These are phyloP conservation scores for Candida adriatica DNA, from an alignment of 805 yeast species.

Conservation along the genomic window DNA sequence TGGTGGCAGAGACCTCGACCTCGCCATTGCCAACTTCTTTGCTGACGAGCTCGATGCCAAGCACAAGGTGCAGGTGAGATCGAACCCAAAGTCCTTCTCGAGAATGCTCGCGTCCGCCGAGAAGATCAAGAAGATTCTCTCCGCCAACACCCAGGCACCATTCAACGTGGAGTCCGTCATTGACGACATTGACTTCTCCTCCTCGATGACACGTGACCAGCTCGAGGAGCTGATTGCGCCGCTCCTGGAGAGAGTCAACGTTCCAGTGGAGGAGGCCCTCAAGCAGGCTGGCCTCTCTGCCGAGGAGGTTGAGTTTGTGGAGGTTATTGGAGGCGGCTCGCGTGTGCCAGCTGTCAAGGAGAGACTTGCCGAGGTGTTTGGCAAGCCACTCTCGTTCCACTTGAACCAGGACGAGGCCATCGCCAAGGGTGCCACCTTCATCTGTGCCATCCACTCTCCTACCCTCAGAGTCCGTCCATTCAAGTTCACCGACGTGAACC, in stretches of 20 bases:
- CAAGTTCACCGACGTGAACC: constrained; percentile 94
- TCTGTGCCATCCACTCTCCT: constrained; percentile 98
- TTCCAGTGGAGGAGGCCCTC: constrained; percentile 78
- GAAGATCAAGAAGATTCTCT: constrained; percentile 88
- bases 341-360: constrained; percentile 93
- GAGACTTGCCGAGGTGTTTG: constrained; percentile 71
- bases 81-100: constrained; percentile 91
- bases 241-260: constrained; percentile 63
- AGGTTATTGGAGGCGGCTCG: constrained; percentile 96
- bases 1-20: constrained; percentile 97
- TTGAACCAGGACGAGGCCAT: constrained; percentile 99
- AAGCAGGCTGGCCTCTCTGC: constrained; percentile 65
- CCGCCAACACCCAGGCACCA: constrained; percentile 94
- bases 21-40: constrained; percentile 89
- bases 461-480: constrained; percentile 97
- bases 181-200: constrained; percentile 94
- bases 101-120: constrained; percentile 91
- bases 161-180: constrained; percentile 92
- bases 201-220: constrained; percentile 83
- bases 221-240: constrained; percentile 87
- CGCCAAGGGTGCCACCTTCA: constrained; percentile 98
- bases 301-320: constrained; percentile 82
- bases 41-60: constrained; percentile 87
- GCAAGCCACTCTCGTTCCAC: constrained; percentile 84
- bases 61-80: constrained; percentile 87